Base-by-base conservation (phyloP, 208 protist species). In the Leishmania turanica region DNA sequence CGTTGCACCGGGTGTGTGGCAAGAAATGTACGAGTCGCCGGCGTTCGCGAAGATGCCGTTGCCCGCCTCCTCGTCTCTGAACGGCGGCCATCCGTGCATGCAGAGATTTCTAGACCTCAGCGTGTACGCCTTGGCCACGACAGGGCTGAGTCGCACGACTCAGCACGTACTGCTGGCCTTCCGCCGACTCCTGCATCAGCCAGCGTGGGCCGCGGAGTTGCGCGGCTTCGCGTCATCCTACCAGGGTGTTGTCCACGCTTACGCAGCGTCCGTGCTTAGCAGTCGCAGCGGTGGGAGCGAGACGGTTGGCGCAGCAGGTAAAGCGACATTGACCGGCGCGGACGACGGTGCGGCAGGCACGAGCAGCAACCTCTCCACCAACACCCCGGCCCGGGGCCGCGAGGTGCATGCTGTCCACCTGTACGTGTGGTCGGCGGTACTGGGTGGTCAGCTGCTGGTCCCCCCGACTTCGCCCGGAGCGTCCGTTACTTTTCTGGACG, bases 381-480 rank as follows among this genome's bases (percentile, higher is more conserved):
- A 24, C 17, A 51, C 45, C 51, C 27, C 51, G 3, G 11, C 47
- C n/a, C 56, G 60, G 42, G 69, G 62, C 21, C 85, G 79, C 31
- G 81, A 75, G 45, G 31, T 81, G 31, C 64, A 65, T 24, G 80
- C 71, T 51, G 31, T 88, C 53, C 66, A 86, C 51, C 34, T 89
- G 37, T 78, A 86, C 68, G 86, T 84, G 53, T 88, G 83, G 81
- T 17, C 75, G 11, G 71, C 64, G 31, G 82, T 82, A 72, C 79
- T 91, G 37, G 88, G 88, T n/a, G 88, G 88, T 9, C 78, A 86
- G 74, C 34, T 86, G 78, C 64, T 86, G 74, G 74, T 62, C 2
- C 82, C 82, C 17, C 73, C 82, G 7, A 71, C 45, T 5, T 77
- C 72, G 7, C 65, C 75, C 9, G 82, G 82, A 0, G 60, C 54